Base-by-base conservation (phyloP, 345 rosid genomes). In the Brassica nigra region DNA sequence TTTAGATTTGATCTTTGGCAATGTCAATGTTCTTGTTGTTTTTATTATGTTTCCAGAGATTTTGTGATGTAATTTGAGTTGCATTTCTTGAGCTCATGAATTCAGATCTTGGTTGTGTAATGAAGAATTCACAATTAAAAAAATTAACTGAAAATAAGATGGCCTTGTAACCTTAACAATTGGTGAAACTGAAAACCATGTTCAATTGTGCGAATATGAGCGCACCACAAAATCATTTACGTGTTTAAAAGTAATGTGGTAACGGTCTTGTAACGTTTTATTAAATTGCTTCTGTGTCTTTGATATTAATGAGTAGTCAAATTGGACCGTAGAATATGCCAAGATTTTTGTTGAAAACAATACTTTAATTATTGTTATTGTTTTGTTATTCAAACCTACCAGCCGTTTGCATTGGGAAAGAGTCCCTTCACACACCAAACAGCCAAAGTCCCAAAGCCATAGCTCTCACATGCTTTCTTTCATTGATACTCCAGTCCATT, bases 11-110 rank as follows among this genome's bases (percentile, higher is more conserved):
- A 73, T 79, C 62, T 73, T 47, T 54, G 67, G 65, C 49, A 67
- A 58, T 73, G 77, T 73, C 78, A 73, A 58, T 66, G 78, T 58
- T 10, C 63, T 57, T 73, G 74, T 66, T 66, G 54, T 54, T 72
- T 78, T 54, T 36, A n/a, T 70, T 54, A 16, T 65, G 77, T 66
- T 73, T 62, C 55, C 11, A 47, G 64, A 70, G 79, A 23, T 23
- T 71, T 71, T 71, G 76, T 54, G 76, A 71, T 28, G 10, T 34
- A 23, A 23, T 23, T 31, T 55, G n/a, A 77, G 23, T 73, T 31
- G 8, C 62, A 42, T 42, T 57, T 39, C 72, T 66, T 72, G 68
- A 57, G 62, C 37, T 72, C 62, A 58, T 66, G 67, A 20, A 12
- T 20, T 66, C 68, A 66, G 18, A 69, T 68, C 52, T 62, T 62